These are phyloP conservation scores for Scopulariopsis brevicaulis DNA, from an alignment of 2,329 filamentous ascomycete species.

Conservation along the genomic window DNA sequence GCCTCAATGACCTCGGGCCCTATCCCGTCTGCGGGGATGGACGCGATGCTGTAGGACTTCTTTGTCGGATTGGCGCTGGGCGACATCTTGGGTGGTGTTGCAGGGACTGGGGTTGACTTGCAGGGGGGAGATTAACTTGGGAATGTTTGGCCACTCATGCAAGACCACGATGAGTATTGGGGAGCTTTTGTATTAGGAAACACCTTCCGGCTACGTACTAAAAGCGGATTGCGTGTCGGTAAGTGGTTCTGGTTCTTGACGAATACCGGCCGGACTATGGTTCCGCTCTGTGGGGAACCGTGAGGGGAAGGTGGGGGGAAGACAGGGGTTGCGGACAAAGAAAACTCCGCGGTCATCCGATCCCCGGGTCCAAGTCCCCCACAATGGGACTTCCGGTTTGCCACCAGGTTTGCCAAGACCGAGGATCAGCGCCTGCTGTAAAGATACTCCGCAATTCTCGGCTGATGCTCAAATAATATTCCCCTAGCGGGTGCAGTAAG, in stretches of 20 bases:
- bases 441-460: too few relatives aligned
- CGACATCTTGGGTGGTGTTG: not conserved
- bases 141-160: not conserved
- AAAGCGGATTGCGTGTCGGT: not conserved
- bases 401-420: too few relatives aligned
- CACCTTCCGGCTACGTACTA: not conserved
- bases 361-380: too few relatives aligned
- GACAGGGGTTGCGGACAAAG: not conserved
- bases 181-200: not conserved
- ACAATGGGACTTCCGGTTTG: too few relatives aligned
- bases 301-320: not conserved
- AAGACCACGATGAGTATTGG: not conserved
- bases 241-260: not conserved
- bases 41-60: conserved; percentile 38
- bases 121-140: not conserved
- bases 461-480: too few relatives aligned
- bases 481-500: too few relatives aligned
- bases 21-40: conserved; percentile 54
- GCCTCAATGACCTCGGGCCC: conserved; percentile 51
- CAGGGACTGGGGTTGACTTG: not conserved
- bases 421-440: too few relatives aligned
- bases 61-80: not conserved
- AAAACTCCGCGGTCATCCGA: not conserved
- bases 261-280: not conserved
- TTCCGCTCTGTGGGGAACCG: not conserved